Evolutionary conservation across 768 basidiomycete species (phyloP).

Genomic region (Psilocybe cubensis): DNA sequence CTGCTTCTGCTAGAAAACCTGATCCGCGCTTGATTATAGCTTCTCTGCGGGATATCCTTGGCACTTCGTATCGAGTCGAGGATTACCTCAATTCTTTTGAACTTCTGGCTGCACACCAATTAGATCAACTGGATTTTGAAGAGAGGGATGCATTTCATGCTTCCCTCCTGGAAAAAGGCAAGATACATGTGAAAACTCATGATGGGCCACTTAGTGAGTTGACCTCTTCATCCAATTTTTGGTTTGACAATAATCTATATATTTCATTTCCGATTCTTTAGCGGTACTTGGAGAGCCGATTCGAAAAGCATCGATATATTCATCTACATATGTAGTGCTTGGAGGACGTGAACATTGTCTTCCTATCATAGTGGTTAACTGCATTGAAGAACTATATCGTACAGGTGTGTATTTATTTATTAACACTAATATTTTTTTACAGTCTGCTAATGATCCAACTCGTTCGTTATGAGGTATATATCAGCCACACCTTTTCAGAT

Average conservation of each 20-base stretch:
- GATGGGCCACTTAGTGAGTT: slow-evolving; percentile 14
- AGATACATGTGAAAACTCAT: slow-evolving; percentile 7
- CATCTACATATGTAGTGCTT: slow-evolving; percentile 34
- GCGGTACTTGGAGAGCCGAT: slow-evolving; percentile 40
- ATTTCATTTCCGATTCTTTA: slow-evolving; percentile 3
- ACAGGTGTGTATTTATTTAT: slow-evolving; percentile 28
- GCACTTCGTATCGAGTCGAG: neutral
- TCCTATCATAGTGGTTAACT: slow-evolving; percentile 42
- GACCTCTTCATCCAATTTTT: neutral
- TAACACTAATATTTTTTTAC: neutral
- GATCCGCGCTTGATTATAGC: slow-evolving; percentile 24
- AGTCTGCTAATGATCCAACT: neutral
- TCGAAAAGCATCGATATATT: slow-evolving; percentile 36
- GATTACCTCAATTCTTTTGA: slow-evolving; percentile 21
- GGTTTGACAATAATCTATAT: neutral
- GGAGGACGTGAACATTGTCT: slow-evolving; percentile 40
- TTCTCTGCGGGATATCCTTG: slow-evolving; percentile 18
- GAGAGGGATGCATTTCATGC: slow-evolving; percentile 16
- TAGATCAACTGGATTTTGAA: slow-evolving; percentile 25
- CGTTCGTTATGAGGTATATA: slow-evolving; percentile 29
- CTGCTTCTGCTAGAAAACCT: slow-evolving; percentile 22
- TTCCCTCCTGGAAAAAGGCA: slow-evolving; percentile 1
- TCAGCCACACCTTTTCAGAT: slow-evolving; percentile 34
- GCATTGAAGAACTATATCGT: slow-evolving; percentile 46
- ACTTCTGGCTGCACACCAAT: slow-evolving; percentile 22